Percentiles rank a stretch among this genome's conserved stretches.
These are phyloP conservation scores for Clitocybe nebularis DNA, from an alignment of 1,284 basidiomycete species.

Conservation along the genomic window DNA sequence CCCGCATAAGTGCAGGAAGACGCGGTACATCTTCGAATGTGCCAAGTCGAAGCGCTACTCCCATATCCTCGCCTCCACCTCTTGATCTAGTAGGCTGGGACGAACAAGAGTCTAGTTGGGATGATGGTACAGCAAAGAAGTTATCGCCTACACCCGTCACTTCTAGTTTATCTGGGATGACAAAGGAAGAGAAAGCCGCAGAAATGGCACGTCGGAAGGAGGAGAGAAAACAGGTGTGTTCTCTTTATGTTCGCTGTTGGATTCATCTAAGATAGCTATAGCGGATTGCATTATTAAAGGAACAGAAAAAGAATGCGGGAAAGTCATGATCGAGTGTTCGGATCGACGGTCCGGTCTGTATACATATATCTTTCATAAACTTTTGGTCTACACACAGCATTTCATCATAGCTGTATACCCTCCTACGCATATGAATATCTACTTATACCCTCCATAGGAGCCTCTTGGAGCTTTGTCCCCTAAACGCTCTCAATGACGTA, in stretches of 20 bases:
- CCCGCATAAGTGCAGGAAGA: not conserved
- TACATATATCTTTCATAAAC: too few relatives aligned
- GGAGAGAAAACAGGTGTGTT: slow-evolving; percentile 74
- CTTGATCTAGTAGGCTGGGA: slow-evolving; percentile 7
- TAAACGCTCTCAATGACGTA: too few relatives aligned
- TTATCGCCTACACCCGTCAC: slow-evolving; percentile 18
- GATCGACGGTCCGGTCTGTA: too few relatives aligned
- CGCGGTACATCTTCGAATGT: slow-evolving; percentile 7
- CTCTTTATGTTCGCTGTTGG: not conserved
- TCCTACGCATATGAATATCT: not conserved
- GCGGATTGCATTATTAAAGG: slow-evolving; percentile 69
- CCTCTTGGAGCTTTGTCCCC: not conserved
- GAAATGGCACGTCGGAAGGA: slow-evolving; percentile 88
- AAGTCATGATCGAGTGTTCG: too few relatives aligned
- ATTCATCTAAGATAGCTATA: slow-evolving; percentile 22
- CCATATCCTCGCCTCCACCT: slow-evolving; percentile 15
- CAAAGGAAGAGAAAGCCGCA: slow-evolving; percentile 84
- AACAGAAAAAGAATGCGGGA: slow-evolving; percentile 56
- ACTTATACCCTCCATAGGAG: not conserved
- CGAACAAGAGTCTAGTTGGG: slow-evolving; percentile 17
- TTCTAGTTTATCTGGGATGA: slow-evolving; percentile 40
- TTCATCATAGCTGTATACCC: not conserved
- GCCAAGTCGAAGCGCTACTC: slow-evolving; percentile 13
- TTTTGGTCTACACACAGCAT: too few relatives aligned
- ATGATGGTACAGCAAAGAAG: slow-evolving; percentile 15